phyloP scores from a whole-genome alignment of 441 rosid species.

The Gossypium gossypioides region DNA sequence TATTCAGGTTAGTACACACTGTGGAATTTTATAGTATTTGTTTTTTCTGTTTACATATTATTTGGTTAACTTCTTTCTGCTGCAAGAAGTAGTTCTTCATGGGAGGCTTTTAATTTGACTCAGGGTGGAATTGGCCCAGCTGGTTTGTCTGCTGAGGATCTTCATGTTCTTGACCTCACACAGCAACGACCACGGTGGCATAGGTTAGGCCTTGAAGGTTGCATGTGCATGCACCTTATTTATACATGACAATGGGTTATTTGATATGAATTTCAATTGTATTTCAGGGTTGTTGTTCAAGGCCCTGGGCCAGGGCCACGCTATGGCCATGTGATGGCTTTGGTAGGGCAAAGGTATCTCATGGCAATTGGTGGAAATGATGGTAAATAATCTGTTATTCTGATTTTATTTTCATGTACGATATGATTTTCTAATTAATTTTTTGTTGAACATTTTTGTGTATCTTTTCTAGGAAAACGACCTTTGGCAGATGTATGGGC shows the following conservation, averaged over 20 bases:
- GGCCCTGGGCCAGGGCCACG: slow-evolving; percentile 99
- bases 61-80: not conserved
- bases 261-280: slow-evolving; percentile 20
- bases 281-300: slow-evolving; percentile 85
- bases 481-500: slow-evolving; percentile 99
- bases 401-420: slow-evolving; percentile 6
- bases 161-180: slow-evolving; percentile 95
- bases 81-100: slow-evolving; percentile 14
- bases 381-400: slow-evolving; percentile 30
- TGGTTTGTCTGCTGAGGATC: slow-evolving; percentile 98
- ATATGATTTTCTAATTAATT: not conserved
- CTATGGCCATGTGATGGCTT: slow-evolving; percentile 99
- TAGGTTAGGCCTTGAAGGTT: slow-evolving; percentile 36
- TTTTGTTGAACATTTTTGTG: slow-evolving; percentile 14
- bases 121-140: slow-evolving; percentile 99
- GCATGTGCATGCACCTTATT: slow-evolving; percentile 2
- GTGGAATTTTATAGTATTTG: not conserved
- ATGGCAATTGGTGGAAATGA: slow-evolving; percentile 91
- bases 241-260: slow-evolving; percentile 4
- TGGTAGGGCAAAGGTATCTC: slow-evolving; percentile 98
- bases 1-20: slow-evolving; percentile 56
- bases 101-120: slow-evolving; percentile 17
- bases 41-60: not conserved
- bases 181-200: slow-evolving; percentile 97
- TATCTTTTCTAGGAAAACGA: slow-evolving; percentile 61